Base-by-base conservation (phyloP, 768 basidiomycete species). In the Rhodocollybia butyracea region DNA sequence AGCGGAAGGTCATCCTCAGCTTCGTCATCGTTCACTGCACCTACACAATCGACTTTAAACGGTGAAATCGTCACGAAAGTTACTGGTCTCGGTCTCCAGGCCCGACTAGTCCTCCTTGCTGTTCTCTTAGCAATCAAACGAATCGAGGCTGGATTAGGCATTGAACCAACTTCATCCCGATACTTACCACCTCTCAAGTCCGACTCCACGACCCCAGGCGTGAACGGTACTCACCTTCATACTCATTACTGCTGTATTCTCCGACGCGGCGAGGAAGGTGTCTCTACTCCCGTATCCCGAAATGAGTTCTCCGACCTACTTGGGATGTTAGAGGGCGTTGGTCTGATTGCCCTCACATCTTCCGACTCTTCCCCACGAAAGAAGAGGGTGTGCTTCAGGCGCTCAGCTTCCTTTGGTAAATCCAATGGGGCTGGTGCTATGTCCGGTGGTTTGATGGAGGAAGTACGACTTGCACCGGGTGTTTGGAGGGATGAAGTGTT, bases 281-380 rank as follows among this genome's bases (percentile, higher is more conserved):
- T 53, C 27, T 86, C 89, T 58, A 72, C 78, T 2, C 76, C 86
- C 3, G 88, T 88, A 2, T 89, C 86, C 11, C 77, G 88, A 7
- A 88, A 81, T 63, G 90, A 92, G 61, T 91, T 94, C 58, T 73
- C 76, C 0, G 91, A 94, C 60, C 74, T 93, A 3, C 63, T 88
- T 0, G 79, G 82, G 19, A 72, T 92, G 46, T 70, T 94, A 36
- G 91, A 94, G 68, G 88, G 86, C 3, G 77, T 81, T 5, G 91
- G 91, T 1, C 73, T 90, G 5, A 68, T 88, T 10, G 73, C 76
- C 46, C 59, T 78, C 3, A 70, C 74, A 12, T 74, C 71, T 19
- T 6, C 71, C 66, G 56, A 62, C 39, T 59, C 69, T 2, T 72
- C 77, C 7, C 73, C 80, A 0, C 70, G 74, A 17, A 80, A 75